Evolutionary conservation across 148 eudicot species (phyloP).

Genomic region (Silene latifolia): DNA sequence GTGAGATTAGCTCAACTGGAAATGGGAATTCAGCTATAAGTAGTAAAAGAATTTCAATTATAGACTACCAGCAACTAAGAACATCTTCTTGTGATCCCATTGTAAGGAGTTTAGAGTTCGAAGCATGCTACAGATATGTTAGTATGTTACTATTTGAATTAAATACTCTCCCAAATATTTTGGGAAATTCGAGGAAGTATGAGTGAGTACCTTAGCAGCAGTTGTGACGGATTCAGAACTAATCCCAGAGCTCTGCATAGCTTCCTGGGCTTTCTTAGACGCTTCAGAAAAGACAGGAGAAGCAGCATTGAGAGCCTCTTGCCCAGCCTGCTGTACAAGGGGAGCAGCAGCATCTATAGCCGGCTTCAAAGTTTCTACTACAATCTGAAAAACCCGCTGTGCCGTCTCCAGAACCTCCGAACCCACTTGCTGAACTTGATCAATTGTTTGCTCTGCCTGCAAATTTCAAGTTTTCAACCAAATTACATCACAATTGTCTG

Average conservation of each 20-base stretch:
- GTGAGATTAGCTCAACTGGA: too few species aligned
- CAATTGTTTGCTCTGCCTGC: slow-evolving; percentile 80
- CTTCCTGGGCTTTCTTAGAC: slow-evolving; percentile 81
- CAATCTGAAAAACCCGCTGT: slow-evolving; percentile 41
- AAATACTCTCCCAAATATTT: too few species aligned
- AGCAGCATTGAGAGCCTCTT: slow-evolving; percentile 61
- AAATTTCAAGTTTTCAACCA: slow-evolving; percentile 13
- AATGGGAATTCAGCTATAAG: too few species aligned
- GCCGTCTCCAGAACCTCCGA: slow-evolving; percentile 47
- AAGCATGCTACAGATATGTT: too few species aligned
- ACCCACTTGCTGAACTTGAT: slow-evolving; percentile 73
- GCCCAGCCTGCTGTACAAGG: slow-evolving; percentile 68
- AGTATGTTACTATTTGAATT: too few species aligned
- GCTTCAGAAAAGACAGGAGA: slow-evolving; percentile 77
- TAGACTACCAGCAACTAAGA: too few species aligned
- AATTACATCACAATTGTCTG: background rate
- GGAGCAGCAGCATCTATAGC: slow-evolving; percentile 76
- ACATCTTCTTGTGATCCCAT: too few species aligned
- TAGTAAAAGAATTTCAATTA: too few species aligned
- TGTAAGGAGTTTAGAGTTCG: too few species aligned
- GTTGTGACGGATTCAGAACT: slow-evolving; percentile 55
- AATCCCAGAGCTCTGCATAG: slow-evolving; percentile 76
- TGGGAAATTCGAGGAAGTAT: background rate
- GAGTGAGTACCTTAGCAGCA: slow-evolving; percentile 69
- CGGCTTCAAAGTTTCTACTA: slow-evolving; percentile 60